A percentile compares a stretch with the other conserved stretches of the same genome.
These are phyloP conservation scores for Porogramme epimiltina DNA, from an alignment of 1,284 basidiomycete genomes.

Conservation along the genomic window DNA sequence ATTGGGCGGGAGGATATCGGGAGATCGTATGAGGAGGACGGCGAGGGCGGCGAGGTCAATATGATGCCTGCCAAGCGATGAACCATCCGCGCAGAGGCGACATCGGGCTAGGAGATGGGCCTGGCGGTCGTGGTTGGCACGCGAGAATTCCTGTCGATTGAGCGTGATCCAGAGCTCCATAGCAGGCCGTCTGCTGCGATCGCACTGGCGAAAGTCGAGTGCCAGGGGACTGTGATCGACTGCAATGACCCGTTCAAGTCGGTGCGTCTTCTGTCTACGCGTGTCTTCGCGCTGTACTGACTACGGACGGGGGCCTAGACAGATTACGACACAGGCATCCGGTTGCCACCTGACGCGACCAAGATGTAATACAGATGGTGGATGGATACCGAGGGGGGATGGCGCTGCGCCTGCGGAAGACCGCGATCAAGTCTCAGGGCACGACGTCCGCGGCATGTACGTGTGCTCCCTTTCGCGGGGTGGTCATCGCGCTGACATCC, in stretches of 20 bases:
- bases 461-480: not conserved
- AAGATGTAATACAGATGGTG: slow-evolving; percentile 31
- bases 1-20: too few relatives aligned
- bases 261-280: slow-evolving; percentile 14
- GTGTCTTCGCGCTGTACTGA: not conserved
- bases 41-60: too few relatives aligned
- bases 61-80: too few relatives aligned
- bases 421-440: slow-evolving; percentile 13
- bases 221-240: slow-evolving; percentile 35
- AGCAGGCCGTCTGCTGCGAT: slow-evolving; percentile 31
- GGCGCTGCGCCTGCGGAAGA: slow-evolving; percentile 22
- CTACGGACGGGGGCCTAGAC: slow-evolving; percentile 14
- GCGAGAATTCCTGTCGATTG: slow-evolving; percentile 11
- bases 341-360: slow-evolving; percentile 31
- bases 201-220: slow-evolving; percentile 30
- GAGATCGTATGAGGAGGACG: too few relatives aligned
- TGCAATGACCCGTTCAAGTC: slow-evolving; percentile 12
- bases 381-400: too few relatives aligned
- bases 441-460: slow-evolving; percentile 20
- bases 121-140: too few relatives aligned
- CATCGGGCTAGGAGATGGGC: too few relatives aligned
- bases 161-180: slow-evolving; percentile 33
- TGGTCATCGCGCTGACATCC: not conserved
- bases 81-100: too few relatives aligned
- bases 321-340: slow-evolving; percentile 21